Evolutionary conservation across 768 basidiomycete species (phyloP), one percentile per base, ranked within the genome.

Genomic region (Cystofilobasidium macerans): DNA sequence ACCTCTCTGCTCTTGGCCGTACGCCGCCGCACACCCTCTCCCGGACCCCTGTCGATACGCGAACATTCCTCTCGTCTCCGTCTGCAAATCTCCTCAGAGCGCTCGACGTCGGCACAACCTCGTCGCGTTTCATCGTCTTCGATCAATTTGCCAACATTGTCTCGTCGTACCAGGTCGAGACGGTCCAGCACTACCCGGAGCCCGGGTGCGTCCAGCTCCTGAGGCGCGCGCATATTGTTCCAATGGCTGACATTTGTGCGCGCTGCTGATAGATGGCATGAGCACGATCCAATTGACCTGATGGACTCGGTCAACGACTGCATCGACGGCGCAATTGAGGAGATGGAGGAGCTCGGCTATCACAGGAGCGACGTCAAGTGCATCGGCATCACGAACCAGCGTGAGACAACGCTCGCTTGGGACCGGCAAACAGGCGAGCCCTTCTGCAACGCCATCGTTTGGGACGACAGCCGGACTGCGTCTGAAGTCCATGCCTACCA

Each of bases 381-480:
- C 69, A 89, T 99, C 70, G 94, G 93, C 30, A 89, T 98, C 77
- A 97, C 94, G 47, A 99, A 73, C 30, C 94, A 98, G 77, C 85
- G 95, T 62, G 95, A 98, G 76, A 98, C 95, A 1, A 84, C 92
- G 2, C 85, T 98, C 35, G 88, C 85, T 22, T 98, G 95, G 95
- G 88, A 88, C 73, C 83, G 86, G 68, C 81, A 80, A 73, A 93
- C 92, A 0, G 95, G 95, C 48, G 86, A 88, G 75, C 87, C 92
- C 0, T 76, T 95, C 6, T 89, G 88, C 77, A 75, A 74, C 64
- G 75, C 75, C 57, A 75, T 99, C 71, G 95, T 97, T 14, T 99
- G 95, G 95, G 86, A 87, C 68, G 95, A 99, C 75, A 85, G 85
- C n/a, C 84, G 95, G 57, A 97, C 89, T 63, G 89, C 87, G 71